Evolutionary conservation across 2,329 filamentous ascomycete species (phyloP).

Genomic region (Intubia oerlemansii): DNA sequence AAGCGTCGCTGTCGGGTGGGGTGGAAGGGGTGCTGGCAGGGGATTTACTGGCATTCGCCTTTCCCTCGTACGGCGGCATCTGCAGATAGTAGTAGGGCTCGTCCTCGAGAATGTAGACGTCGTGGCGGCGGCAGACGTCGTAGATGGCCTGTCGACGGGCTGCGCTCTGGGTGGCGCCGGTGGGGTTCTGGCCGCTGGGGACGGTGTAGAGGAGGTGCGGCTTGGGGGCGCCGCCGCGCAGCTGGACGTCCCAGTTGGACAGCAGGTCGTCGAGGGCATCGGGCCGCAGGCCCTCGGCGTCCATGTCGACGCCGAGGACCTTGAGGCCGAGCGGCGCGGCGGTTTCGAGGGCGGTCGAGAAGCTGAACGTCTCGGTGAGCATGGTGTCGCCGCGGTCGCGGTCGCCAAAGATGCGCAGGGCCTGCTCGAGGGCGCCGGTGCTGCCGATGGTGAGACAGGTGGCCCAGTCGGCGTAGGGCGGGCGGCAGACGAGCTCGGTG

Average conservation of each 20-base stretch:
- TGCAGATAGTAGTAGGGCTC: conserved; percentile 92
- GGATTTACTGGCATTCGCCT: too few relatives aligned
- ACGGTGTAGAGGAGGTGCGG: conserved; percentile 38
- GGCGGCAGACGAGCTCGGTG: conserved; percentile 72
- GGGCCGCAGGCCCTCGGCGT: conserved; percentile 31
- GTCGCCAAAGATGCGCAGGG: conserved; percentile 60
- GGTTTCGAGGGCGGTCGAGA: conserved; percentile 48
- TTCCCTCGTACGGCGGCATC: conserved; percentile 52
- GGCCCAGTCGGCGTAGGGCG: conserved; percentile 80
- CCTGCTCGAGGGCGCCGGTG: conserved; percentile 69
- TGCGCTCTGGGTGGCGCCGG: conserved; percentile 56
- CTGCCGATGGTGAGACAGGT: conserved; percentile 68
- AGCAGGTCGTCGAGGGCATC: conserved; percentile 29
- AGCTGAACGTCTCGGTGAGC: conserved; percentile 80
- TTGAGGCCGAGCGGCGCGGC: conserved; percentile 29
- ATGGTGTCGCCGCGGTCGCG: conserved; percentile 51
- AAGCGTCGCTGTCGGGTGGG: conserved; percentile 28
- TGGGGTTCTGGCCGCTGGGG: conserved; percentile 74
- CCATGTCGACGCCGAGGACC: conserved; percentile 27
- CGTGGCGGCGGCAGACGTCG: conserved; percentile 59
- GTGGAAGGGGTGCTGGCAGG: conserved; percentile 11
- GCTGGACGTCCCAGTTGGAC: conserved; percentile 23
- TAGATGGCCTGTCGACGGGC: conserved; percentile 54
- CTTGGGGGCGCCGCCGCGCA: conserved; percentile 21
- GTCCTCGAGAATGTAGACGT: conserved; percentile 74